A percentile compares a stretch with the other conserved stretches of the same genome.
Conservation (phyloP, 2,329 filamentous ascomycete genomes). For the Arthrocladium fulminans region DNA sequence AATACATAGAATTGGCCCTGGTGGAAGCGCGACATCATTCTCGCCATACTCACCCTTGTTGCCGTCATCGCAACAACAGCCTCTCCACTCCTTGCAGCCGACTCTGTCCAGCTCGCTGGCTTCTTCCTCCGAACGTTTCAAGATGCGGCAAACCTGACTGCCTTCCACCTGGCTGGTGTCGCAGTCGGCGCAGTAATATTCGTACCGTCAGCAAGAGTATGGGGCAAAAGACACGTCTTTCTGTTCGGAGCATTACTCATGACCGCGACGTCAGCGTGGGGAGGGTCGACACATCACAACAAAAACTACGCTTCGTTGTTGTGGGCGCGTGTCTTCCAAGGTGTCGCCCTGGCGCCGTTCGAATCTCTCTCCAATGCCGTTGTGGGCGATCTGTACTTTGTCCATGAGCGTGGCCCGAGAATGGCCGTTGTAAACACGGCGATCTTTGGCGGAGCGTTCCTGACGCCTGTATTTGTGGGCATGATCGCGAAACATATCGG, state of each 20-base stretch:
- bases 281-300: slow-evolving; percentile 50
- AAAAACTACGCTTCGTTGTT: slow-evolving; percentile 63
- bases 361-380: slow-evolving; percentile 82
- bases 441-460: slow-evolving; percentile 62
- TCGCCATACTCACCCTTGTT: slow-evolving; percentile 65
- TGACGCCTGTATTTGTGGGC: slow-evolving; percentile 83
- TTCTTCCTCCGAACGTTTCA: slow-evolving; percentile 60
- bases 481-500: slow-evolving; percentile 63
- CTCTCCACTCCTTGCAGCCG: slow-evolving; percentile 78
- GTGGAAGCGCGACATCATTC: slow-evolving; percentile 74
- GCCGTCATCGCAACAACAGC: slow-evolving; percentile 77
- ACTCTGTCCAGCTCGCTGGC: slow-evolving; percentile 67
- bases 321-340: slow-evolving; percentile 74
- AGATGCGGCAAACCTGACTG: slow-evolving; percentile 72
- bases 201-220: slow-evolving; percentile 78
- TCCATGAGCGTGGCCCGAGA: slow-evolving; percentile 58
- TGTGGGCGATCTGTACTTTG: slow-evolving; percentile 83
- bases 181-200: slow-evolving; percentile 75
- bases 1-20: slow-evolving; percentile 65
- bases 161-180: slow-evolving; percentile 77
- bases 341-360: slow-evolving; percentile 77
- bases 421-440: slow-evolving; percentile 74
- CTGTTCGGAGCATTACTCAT: slow-evolving; percentile 66
- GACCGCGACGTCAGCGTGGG: slow-evolving; percentile 69
- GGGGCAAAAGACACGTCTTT: slow-evolving; percentile 87